These are phyloP conservation scores for Schizophyllum amplum DNA, from an alignment of 1,284 basidiomycete genomes.

Conservation along the genomic window DNA sequence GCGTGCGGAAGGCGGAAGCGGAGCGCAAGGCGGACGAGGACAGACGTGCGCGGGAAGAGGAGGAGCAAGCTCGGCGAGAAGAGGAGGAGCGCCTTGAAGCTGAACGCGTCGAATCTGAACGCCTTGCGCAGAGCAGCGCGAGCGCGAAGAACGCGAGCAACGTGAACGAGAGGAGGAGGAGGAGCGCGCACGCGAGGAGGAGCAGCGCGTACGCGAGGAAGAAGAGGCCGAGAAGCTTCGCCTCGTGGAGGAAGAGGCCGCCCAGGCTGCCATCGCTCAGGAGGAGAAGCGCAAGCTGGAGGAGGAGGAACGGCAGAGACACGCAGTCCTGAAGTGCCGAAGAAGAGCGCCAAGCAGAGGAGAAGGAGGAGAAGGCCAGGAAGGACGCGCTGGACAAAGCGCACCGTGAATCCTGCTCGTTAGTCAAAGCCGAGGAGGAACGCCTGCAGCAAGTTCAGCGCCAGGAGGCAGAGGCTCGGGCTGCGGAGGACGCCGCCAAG, in stretches of 20 bases:
- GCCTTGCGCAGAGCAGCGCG: not conserved
- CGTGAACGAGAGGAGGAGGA: not conserved
- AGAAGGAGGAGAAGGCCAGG: constrained; percentile 3
- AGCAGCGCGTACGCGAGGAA: not conserved
- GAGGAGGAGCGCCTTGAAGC: not conserved
- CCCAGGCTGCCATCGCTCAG: not conserved
- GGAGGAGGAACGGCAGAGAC: not conserved
- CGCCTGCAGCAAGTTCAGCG: not conserved
- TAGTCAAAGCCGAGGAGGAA: not conserved
- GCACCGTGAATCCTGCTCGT: not conserved
- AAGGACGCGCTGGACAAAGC: not conserved
- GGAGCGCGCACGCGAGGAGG: not conserved
- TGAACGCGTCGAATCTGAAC: too few relatives aligned
- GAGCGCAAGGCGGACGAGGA: too few relatives aligned
- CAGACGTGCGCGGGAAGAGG: not conserved
- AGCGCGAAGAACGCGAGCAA: not conserved
- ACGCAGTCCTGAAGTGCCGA: not conserved
- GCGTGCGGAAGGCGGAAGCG: too few relatives aligned
- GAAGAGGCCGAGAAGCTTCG: not conserved
- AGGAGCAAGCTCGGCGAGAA: not conserved
- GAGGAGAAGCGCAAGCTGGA: not conserved
- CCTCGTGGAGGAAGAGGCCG: not conserved
- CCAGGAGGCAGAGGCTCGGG: not conserved
- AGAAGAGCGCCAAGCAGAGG: constrained; percentile 1
- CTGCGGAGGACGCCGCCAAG: not conserved